Conservation (phyloP, 495 filamentous ascomycete species). For the Aspergillus affinis region DNA sequence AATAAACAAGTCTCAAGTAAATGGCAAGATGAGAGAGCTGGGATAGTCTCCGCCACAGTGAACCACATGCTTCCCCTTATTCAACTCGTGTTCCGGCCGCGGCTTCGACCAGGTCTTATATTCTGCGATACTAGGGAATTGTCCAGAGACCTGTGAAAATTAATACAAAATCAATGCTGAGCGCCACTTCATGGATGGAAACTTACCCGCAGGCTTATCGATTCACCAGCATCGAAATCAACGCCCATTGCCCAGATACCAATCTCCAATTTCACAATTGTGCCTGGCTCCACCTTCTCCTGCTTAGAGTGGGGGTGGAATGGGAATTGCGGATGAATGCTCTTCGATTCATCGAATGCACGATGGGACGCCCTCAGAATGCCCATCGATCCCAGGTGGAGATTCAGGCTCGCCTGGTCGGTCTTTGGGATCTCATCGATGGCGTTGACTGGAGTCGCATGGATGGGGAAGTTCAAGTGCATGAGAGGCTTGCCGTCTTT, state of each 20-base stretch:
- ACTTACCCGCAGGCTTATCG: slow-evolving; percentile 26
- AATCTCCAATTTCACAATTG: slow-evolving; percentile 34
- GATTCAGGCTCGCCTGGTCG: slow-evolving; percentile 21
- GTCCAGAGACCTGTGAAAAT: slow-evolving; percentile 28
- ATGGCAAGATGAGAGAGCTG: slow-evolving; percentile 36
- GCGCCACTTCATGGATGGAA: neutral
- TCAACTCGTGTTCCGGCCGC: slow-evolving; percentile 34
- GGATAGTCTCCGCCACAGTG: slow-evolving; percentile 35
- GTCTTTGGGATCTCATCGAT: slow-evolving; percentile 35
- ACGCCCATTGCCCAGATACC: slow-evolving; percentile 36
- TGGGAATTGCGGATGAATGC: slow-evolving; percentile 31
- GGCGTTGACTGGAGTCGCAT: slow-evolving; percentile 26
- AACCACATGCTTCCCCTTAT: slow-evolving; percentile 32
- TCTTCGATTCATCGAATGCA: slow-evolving; percentile 23
- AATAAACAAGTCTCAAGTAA: slow-evolving; percentile 15
- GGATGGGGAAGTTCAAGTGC: slow-evolving; percentile 36
- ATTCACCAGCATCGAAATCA: slow-evolving; percentile 31
- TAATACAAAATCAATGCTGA: neutral
- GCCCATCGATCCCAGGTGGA: slow-evolving; percentile 33
- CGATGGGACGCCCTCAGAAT: slow-evolving; percentile 38
- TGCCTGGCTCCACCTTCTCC: slow-evolving; percentile 33
- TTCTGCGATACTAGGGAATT: slow-evolving; percentile 37
- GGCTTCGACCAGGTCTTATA: slow-evolving; percentile 32
- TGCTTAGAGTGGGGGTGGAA: slow-evolving; percentile 36
- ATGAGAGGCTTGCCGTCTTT: slow-evolving; percentile 32